Percentiles rank a stretch among this genome's conserved stretches.
These are phyloP conservation scores for Saccharomyces paradoxus DNA, from an alignment of 805 yeast genomes.

Conservation along the genomic window DNA sequence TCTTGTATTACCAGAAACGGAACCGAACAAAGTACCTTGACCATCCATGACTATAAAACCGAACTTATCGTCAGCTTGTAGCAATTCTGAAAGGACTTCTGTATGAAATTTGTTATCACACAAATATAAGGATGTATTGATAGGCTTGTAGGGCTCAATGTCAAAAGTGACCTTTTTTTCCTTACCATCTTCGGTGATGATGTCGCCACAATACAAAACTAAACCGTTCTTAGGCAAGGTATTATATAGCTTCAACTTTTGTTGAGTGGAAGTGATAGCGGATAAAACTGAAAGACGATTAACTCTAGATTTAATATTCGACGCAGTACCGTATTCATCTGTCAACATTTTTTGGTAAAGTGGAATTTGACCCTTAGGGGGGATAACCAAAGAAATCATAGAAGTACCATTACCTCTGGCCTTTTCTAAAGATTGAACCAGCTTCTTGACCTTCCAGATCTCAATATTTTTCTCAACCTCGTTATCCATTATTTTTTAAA, in stretches of 20 bases:
- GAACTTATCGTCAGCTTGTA: constrained; percentile 91
- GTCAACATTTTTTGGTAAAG: constrained; percentile 84
- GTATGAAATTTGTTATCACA: constrained; percentile 99
- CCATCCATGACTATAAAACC: constrained; percentile 99
- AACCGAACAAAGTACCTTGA: constrained; percentile 94
- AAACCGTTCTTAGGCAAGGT: constrained; percentile 91
- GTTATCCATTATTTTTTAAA: constrained; percentile 33
- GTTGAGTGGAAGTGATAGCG: constrained; percentile 97
- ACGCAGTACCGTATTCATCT: constrained; percentile 98
- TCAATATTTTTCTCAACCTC: constrained; percentile 95
- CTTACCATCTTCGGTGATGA: constrained; percentile 92
- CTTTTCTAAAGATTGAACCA: constrained; percentile 74
- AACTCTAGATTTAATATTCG: constrained; percentile 95
- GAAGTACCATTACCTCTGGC: constrained; percentile 99
- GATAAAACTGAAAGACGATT: constrained; percentile 90
- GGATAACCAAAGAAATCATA: constrained; percentile 92
- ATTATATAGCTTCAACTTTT: constrained; percentile 82
- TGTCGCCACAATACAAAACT: constrained; percentile 97
- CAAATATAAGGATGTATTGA: constrained; percentile 88
- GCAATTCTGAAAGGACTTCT: constrained; percentile 87
- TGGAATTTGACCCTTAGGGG: constrained; percentile 91
- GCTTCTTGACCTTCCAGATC: constrained; percentile 97
- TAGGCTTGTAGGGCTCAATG: constrained; percentile 98
- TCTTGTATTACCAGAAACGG: constrained; percentile 92
- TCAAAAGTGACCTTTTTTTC: constrained; percentile 94